Base-by-base conservation (phyloP, 495 filamentous ascomycete species). In the Pyronema domesticum region DNA sequence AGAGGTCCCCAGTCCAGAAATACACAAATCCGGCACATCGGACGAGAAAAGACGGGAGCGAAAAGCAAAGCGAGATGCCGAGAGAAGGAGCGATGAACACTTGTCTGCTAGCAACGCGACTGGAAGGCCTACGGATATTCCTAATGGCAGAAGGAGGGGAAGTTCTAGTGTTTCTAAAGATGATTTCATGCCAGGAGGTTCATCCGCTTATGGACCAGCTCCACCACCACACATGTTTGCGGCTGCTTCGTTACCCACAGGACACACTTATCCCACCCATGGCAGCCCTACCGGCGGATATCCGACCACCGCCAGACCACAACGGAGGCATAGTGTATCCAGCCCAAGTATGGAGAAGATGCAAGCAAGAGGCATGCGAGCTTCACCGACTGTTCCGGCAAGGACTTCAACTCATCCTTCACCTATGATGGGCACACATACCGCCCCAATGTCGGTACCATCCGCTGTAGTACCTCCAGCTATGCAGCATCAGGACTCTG, bases 341-440 rank as follows among this genome's bases (percentile, higher is more conserved):
- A 63, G 60, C 46, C 61, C 61, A 15, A 63, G 60, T 52, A 46
- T 63, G 19, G 61, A 63, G 46, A 63, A 63, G 5, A 30, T 30
- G 23, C 23, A 30, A 30, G 23, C 59, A 61, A 1, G 23, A 30
- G 23, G 23, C 23, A 30, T 30, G 23, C 23, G 23, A 30, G 1
- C 23, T 30, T 30, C 23, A 5, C 23, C 23, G 23, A 30, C 5
- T 5, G 5, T 30, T 30, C 23, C 23, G 23, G 23, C 23, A 30
- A 30, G 5, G 23, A 30, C 23, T 30, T 30, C 23, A 30, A 30
- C 23, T 2, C 23, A 30, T 30, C 23, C 23, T 2, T 30, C 23
- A 30, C 23, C 23, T 30, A 30, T 30, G 23, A 30, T 30, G 23
- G 23, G 33, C 48, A 35, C 43, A 39, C 48, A 13, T 56, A 52